phyloP scores from a whole-genome alignment of 1,139 yeast species.

The Blastobotrys petasosporus region DNA sequence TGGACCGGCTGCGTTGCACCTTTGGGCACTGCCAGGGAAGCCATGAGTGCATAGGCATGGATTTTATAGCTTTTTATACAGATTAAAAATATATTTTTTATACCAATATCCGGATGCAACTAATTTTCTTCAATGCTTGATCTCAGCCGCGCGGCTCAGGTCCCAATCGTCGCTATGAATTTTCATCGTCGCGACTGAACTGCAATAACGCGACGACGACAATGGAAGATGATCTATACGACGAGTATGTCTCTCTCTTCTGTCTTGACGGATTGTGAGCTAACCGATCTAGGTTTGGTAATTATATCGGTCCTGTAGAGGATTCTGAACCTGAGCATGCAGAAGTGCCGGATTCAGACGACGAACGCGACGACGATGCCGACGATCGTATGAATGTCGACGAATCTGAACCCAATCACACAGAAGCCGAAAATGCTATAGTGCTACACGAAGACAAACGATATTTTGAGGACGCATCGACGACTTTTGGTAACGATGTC shows the following conservation, averaged over 20 bases:
- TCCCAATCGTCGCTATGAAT: background rate
- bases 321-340: conserved; percentile 14
- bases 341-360: background rate
- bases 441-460: conserved; percentile 44
- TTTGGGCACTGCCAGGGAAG: conserved; percentile 18
- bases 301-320: conserved; percentile 46
- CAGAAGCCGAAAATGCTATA: conserved; percentile 20
- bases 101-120: no score
- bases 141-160: no score
- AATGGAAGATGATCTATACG: conserved; percentile 50
- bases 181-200: background rate
- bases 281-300: conserved; percentile 47
- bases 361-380: conserved; percentile 19
- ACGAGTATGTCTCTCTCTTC: conserved; percentile 43
- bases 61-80: no score
- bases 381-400: conserved; percentile 5
- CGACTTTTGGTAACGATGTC: conserved; percentile 53
- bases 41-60: conserved; percentile 4
- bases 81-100: no score
- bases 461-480: conserved; percentile 39
- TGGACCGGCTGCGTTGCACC: conserved; percentile 62
- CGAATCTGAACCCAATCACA: conserved; percentile 12
- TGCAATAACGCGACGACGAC: background rate
- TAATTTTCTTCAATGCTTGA: no score
- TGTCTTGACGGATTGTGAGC: conserved; percentile 21